Evolutionary conservation across 2,329 filamentous ascomycete genomes (phyloP).

Genomic region (Colletotrichum incanum): DNA sequence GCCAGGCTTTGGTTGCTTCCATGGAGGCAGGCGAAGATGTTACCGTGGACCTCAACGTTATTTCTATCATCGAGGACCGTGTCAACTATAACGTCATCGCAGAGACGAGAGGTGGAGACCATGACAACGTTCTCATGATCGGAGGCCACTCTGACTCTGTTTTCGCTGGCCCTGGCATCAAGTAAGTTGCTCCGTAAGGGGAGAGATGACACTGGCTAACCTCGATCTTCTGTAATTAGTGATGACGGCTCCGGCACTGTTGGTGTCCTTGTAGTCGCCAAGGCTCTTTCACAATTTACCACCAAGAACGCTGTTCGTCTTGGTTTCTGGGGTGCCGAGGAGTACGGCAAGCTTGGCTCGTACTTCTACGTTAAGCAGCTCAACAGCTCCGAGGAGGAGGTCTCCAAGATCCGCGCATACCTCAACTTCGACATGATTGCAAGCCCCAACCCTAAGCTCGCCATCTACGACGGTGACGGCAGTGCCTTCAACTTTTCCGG

Average conservation of each 20-base stretch:
- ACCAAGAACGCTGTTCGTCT: constrained; percentile 67
- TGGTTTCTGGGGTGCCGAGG: constrained; percentile 68
- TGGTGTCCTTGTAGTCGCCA: constrained; percentile 63
- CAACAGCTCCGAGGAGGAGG: constrained; percentile 59
- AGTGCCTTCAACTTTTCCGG: constrained; percentile 71
- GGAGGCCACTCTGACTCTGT: constrained; percentile 66
- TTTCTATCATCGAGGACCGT: constrained; percentile 64
- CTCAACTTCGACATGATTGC: constrained; percentile 73
- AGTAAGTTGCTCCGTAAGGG: constrained; percentile 52
- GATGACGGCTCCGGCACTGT: constrained; percentile 73
- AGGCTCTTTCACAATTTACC: constrained; percentile 58
- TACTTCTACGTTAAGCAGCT: constrained; percentile 63
- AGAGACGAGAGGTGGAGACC: constrained; percentile 65
- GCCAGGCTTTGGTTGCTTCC: constrained; percentile 50
- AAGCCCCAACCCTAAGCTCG: constrained; percentile 65
- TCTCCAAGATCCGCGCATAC: constrained; percentile 67
- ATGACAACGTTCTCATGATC: constrained; percentile 63
- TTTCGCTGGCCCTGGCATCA: constrained; percentile 70
- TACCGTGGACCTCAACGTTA: constrained; percentile 57
- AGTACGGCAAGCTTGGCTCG: constrained; percentile 65
- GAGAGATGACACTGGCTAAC: not conserved
- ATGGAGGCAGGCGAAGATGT: constrained; percentile 53
- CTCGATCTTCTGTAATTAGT: constrained; percentile 42
- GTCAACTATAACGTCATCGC: constrained; percentile 67
- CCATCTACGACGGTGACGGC: constrained; percentile 73